Conservation (phyloP, 129 eudicot genomes). For the Arctium lappa region DNA sequence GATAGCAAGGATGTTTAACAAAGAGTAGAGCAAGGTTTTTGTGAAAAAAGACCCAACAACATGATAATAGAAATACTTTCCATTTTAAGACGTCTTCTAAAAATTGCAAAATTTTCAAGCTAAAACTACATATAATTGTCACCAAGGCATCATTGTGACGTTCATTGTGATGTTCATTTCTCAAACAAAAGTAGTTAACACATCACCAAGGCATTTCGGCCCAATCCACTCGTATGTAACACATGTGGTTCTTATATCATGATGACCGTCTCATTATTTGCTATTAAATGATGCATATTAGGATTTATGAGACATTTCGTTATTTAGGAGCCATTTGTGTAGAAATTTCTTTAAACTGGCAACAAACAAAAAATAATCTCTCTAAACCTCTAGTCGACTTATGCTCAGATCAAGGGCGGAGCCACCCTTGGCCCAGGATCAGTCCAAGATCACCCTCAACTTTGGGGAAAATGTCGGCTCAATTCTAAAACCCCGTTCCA, state of each 20-base stretch:
- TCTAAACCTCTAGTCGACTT: neutral
- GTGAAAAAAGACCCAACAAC: too few relatives aligned
- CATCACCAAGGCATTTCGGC: too few relatives aligned
- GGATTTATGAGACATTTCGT: neutral
- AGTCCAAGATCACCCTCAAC: too few relatives aligned
- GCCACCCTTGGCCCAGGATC: too few relatives aligned
- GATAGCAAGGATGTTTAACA: neutral
- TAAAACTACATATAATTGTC: neutral
- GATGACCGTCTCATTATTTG: neutral
- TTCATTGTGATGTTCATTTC: neutral
- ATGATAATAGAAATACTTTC: too few relatives aligned
- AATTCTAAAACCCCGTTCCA: too few relatives aligned
- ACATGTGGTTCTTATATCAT: constrained; percentile 6
- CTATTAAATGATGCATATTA: neutral
- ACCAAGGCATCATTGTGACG: neutral
- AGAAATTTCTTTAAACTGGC: neutral
- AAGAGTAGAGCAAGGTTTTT: neutral
- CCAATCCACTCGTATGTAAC: too few relatives aligned
- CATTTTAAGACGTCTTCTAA: neutral
- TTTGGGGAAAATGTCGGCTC: too few relatives aligned
- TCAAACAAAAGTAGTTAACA: neutral
- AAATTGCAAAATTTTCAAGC: neutral
- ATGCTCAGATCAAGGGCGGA: neutral
- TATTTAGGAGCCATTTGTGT: neutral
- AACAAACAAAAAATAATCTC: neutral